phyloP scores from a whole-genome alignment of 2,329 filamentous ascomycete species.

The Bimuria novae-zelandiae region DNA sequence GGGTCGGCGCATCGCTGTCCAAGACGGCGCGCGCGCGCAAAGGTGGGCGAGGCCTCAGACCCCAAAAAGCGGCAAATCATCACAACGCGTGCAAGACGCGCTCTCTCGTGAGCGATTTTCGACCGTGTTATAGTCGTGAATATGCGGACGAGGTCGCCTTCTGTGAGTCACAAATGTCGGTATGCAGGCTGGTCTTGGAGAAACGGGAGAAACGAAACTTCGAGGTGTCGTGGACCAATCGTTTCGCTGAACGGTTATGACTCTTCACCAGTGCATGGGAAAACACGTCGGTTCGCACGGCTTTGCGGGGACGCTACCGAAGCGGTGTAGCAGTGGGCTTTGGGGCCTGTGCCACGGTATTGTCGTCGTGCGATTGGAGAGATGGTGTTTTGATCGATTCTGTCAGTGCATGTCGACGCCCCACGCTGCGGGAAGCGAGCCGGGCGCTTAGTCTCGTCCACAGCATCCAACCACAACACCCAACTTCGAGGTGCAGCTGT shows the following conservation, averaged over 20 bases:
- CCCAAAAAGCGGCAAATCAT: conserved; percentile 26
- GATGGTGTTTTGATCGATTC: not conserved
- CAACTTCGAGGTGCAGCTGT: conserved; percentile 28
- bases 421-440: conserved; percentile 17
- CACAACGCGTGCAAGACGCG: conserved; percentile 40
- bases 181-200: conserved; percentile 27
- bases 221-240: conserved; percentile 37
- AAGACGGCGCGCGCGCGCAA: no score
- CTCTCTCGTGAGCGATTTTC: conserved; percentile 27
- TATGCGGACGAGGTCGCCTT: conserved; percentile 27
- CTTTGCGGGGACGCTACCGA: not conserved
- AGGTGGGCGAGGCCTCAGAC: conserved; percentile 37
- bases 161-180: conserved; percentile 40
- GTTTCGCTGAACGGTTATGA: conserved; percentile 29
- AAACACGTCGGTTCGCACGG: not conserved
- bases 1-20: conserved; percentile 20
- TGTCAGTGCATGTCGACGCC: conserved; percentile 1
- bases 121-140: conserved; percentile 48
- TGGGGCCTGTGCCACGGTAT: not conserved
- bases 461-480: conserved; percentile 29
- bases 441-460: conserved; percentile 38
- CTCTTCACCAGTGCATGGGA: conserved; percentile 32
- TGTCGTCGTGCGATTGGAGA: not conserved
- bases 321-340: not conserved
- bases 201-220: conserved; percentile 47